Evolutionary conservation across 2,329 filamentous ascomycete genomes (phyloP).

Genomic region (Coleophoma cylindrospora): DNA sequence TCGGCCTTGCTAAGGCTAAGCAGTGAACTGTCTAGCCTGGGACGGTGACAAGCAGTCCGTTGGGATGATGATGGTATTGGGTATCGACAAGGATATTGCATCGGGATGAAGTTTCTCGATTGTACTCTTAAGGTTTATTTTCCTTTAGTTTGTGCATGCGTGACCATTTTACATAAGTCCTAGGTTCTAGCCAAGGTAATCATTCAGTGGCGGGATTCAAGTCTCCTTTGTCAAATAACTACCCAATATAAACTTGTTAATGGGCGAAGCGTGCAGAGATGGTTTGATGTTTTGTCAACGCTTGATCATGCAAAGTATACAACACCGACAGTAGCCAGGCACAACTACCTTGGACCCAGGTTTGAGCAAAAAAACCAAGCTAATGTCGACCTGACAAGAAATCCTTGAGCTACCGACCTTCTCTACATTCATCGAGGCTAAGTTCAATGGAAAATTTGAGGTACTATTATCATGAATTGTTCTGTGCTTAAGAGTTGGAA

Average conservation of each 20-base stretch:
- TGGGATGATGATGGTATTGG: slow-evolving; percentile 10
- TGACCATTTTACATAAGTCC: neutral
- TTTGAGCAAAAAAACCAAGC: too few species aligned
- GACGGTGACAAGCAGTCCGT: too few species aligned
- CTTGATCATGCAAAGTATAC: too few species aligned
- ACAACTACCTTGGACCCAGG: too few species aligned
- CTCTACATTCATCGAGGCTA: too few species aligned
- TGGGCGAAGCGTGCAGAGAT: neutral
- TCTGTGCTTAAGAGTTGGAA: too few species aligned
- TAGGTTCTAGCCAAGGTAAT: neutral
- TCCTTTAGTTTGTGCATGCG: neutral
- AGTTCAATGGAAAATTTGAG: too few species aligned
- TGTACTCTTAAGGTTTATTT: slow-evolving; percentile 15
- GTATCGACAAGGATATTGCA: neutral
- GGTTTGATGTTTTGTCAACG: neutral
- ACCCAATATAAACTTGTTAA: slow-evolving; percentile 1
- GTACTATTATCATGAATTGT: too few species aligned
- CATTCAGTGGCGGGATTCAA: neutral
- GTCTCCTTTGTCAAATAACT: slow-evolving; percentile 5
- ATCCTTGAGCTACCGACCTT: too few species aligned
- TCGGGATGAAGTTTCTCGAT: slow-evolving; percentile 9
- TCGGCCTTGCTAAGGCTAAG: slow-evolving; percentile 84
- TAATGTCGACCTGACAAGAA: too few species aligned
- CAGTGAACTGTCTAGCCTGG: slow-evolving; percentile 7
- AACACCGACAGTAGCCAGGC: too few species aligned